Conservation (phyloP, 768 basidiomycete genomes). For the Scleroderma citrinum region DNA sequence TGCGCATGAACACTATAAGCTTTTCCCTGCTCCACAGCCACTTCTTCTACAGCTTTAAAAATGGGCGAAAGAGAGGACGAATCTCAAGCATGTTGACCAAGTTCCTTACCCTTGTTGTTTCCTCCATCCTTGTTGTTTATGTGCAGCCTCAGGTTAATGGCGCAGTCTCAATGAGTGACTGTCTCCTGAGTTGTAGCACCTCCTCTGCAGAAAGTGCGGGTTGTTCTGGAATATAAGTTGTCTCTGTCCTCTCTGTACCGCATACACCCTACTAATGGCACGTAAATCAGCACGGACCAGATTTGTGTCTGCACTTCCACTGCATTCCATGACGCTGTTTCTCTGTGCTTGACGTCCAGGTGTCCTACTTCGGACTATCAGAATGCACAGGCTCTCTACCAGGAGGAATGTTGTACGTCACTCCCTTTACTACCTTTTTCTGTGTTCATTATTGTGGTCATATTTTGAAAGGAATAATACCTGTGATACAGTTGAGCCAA, state of each 20-base stretch:
- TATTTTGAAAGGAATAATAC: no score
- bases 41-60: no score
- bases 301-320: slow-evolving; percentile 42
- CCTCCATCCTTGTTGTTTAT: not conserved
- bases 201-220: not conserved
- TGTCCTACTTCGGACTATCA: not conserved
- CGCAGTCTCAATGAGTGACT: not conserved
- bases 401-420: not conserved
- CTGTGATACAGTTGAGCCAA: no score
- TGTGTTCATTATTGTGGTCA: not conserved
- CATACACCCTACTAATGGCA: slow-evolving; percentile 9
- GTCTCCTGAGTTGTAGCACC: not conserved
- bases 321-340: slow-evolving; percentile 30
- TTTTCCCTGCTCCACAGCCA: no score
- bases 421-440: not conserved
- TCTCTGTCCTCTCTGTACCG: not conserved
- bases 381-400: not conserved
- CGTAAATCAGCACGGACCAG: slow-evolving; percentile 36
- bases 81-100: slow-evolving; percentile 17
- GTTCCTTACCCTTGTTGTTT: not conserved
- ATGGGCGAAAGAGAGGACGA: no score
- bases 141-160: not conserved
- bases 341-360: not conserved
- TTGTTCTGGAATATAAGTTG: not conserved
- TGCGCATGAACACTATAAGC: no score